Evolutionary conservation across 2,329 filamentous ascomycete genomes (phyloP).

Genomic region (Pestalotiopsis sp.): DNA sequence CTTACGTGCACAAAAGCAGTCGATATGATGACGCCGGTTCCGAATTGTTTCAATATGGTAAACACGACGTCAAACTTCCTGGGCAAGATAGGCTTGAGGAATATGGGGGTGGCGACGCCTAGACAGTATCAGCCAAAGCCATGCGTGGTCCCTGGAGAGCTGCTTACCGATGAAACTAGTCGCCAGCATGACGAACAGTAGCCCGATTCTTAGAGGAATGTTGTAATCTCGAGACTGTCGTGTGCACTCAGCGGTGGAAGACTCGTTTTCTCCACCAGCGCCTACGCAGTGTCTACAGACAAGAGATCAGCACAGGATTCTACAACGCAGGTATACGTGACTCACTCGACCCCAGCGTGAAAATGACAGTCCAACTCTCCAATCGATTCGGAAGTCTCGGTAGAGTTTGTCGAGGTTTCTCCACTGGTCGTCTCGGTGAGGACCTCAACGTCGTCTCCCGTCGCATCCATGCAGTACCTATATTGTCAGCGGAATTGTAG

Average conservation of each 20-base stretch:
- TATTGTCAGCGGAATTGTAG: not conserved
- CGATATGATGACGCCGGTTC: constrained; percentile 72
- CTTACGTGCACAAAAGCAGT: constrained; percentile 70
- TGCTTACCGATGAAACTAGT: constrained; percentile 64
- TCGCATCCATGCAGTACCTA: constrained; percentile 63
- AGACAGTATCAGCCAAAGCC: too few relatives aligned
- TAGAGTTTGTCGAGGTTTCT: constrained; percentile 15
- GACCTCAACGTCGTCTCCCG: constrained; percentile 63
- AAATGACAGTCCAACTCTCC: constrained; percentile 64
- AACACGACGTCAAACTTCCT: constrained; percentile 52
- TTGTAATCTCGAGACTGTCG: constrained; percentile 60
- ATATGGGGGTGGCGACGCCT: constrained; percentile 67
- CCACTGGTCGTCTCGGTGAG: constrained; percentile 30
- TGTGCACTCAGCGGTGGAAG: constrained; percentile 42
- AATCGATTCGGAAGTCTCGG: constrained; percentile 23
- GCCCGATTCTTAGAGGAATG: constrained; percentile 67
- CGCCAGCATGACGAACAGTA: constrained; percentile 70
- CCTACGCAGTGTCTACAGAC: constrained; percentile 58
- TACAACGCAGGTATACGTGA: constrained; percentile 12
- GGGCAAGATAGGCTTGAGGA: constrained; percentile 60
- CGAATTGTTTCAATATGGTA: constrained; percentile 71
- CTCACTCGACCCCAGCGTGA: constrained; percentile 75
- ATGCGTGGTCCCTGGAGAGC: too few relatives aligned
- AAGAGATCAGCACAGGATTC: not conserved
- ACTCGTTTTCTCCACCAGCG: constrained; percentile 41